Evolutionary conservation across 495 filamentous ascomycete genomes (phyloP), one percentile per base, ranked within the genome.

Genomic region (Eremomyces bilateralis): DNA sequence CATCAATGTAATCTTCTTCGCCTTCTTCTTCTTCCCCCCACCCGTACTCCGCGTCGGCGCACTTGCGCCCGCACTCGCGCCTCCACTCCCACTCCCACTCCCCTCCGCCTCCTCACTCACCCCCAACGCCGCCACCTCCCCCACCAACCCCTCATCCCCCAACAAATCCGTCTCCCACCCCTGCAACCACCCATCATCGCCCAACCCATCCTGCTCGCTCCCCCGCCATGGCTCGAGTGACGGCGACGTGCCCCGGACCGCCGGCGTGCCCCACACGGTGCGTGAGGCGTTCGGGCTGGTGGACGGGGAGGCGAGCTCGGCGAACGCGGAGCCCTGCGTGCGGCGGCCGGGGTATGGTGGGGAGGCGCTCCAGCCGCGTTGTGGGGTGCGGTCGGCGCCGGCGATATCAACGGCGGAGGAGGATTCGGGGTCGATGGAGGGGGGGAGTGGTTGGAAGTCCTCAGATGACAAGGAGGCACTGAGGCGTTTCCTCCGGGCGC

Each of bases 1-100:
- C 83, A 93, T 93, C 37, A 93, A 50, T 6, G 80, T 93, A 34
- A 93, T 93, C 62, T 90, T 88, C 59, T 90, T 83, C 34, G 67
- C 71, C 58, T 90, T 93, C 61, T 85, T 91, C 56, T 79, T 82
- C 58, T 80, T 83, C 4, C 24, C 31, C 24, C 47, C 30, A 20
- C 20, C 36, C 18, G 3, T 12, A 31, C 73, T 79, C 22, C 13
- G 15, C 35, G 18, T 35, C 61, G 58, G 34, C 12, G n/a, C n/a
- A n/a, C n/a, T n/a, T n/a, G n/a, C 12, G 22, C 33, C 24, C 5
- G 21, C 24, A 35, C 17, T 20, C 18, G 21, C 17, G 13, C 22
- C 36, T 35, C 15, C 42, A 20, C 8, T 22, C 15, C 36, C 32
- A 24, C 25, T 44, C 35, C 48, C 45, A 15, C 55, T 40, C 15